Base-by-base conservation (phyloP, 169 alveolate species). In the Theileria equi region DNA sequence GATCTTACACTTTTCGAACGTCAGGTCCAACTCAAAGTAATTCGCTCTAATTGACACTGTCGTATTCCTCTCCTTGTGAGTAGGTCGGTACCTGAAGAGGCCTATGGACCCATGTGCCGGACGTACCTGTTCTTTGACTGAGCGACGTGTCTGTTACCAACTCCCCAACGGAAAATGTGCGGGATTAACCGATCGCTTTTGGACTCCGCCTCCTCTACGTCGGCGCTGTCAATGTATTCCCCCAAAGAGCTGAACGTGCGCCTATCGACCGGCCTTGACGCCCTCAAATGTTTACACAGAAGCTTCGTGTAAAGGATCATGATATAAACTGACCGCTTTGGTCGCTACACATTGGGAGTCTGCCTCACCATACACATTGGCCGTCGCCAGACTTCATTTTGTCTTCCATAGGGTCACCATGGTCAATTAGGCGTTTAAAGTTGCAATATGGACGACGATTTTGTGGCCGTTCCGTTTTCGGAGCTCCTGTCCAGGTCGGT, bases 81-180 rank as follows among this genome's bases (percentile, higher is more conserved):
- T 85, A 8, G 89, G 92, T 40, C 73, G 63, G 53, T 49, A 70
- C 45, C 91, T 84, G 47, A 35, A 43, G 32, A 31, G 32, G 21
- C 19, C 32, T 25, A 11, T 21, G 5, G 19, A 11, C 11, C 28
- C 31, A 8, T 21, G 38, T 31, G 44, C 11, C 26, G 34, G 16
- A 25, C 50, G 36, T 35, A 84, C 91, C 92, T 69, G 65, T 74
- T 85, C 64, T 74, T 81, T 4, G 88, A 79, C 13, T 85, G 85
- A 53, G 88, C 68, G 23, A 84, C 65, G 49, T 79, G 81, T 53
- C 67, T 76, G 69, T 85, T 85, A 17, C 92, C 92, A 17, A 85
- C 81, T 36, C 92, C 92, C 92, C 92, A 85, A 50, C 82, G 76
- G 67, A 85, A 85, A 21, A 69, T 72, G 62, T 85, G 76, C 19